Conservation (phyloP, 176 grass and related monocot genomes). For the Pontederia paniculata region DNA sequence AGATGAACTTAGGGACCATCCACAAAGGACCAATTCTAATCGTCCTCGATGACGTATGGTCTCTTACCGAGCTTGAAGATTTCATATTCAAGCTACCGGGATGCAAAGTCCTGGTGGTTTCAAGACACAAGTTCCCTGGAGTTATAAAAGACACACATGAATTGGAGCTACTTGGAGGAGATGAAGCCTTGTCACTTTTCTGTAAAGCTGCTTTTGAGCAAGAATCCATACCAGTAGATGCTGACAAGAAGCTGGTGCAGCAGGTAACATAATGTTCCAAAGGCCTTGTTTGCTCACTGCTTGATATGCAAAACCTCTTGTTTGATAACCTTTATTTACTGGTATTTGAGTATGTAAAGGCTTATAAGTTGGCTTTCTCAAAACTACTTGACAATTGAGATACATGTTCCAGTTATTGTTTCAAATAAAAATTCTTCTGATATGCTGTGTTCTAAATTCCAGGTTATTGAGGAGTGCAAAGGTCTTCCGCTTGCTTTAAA, state of each 20-base stretch:
- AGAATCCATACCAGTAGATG: constrained; percentile 36
- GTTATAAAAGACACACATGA: constrained; percentile 49
- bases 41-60: constrained; percentile 90
- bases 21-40: constrained; percentile 67
- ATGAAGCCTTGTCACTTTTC: constrained; percentile 77
- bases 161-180: constrained; percentile 66
- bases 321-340: too few relatives aligned
- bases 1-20: constrained; percentile 56
- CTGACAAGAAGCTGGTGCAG: constrained; percentile 86
- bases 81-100: constrained; percentile 75
- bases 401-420: not conserved
- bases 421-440: constrained; percentile 4
- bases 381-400: too few relatives aligned
- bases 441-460: not conserved
- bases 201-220: constrained; percentile 62
- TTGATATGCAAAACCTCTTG: too few relatives aligned
- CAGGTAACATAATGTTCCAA: constrained; percentile 26
- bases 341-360: too few relatives aligned
- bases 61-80: constrained; percentile 64
- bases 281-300: too few relatives aligned
- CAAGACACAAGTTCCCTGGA: constrained; percentile 73
- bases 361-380: too few relatives aligned
- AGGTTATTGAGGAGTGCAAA: constrained; percentile 83
- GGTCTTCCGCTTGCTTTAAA: constrained; percentile 91
- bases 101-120: constrained; percentile 72